Evolutionary conservation across 129 eudicot genomes (phyloP).

Genomic region (Flaveria sonorensis): DNA sequence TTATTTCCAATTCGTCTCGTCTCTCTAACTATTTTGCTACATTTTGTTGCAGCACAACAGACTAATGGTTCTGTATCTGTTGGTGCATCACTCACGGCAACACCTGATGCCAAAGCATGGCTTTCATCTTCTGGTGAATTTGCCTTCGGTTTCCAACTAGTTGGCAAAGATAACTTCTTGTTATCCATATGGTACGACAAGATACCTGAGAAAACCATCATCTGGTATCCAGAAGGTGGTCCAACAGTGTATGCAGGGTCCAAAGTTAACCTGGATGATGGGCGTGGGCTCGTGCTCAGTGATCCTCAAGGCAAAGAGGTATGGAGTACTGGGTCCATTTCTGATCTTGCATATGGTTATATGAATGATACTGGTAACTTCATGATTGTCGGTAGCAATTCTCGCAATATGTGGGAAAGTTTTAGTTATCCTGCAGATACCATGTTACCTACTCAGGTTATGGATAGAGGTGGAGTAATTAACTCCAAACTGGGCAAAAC

Average conservation of each 20-base stretch:
- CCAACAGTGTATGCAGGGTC: conserved; percentile 37
- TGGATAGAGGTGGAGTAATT: conserved; percentile 20
- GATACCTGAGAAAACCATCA: conserved; percentile 46
- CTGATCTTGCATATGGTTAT: conserved; percentile 31
- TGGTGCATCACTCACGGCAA: conserved; percentile 44
- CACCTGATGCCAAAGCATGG: conserved; percentile 37
- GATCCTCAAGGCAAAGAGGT: conserved; percentile 40
- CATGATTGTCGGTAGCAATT: conserved; percentile 23
- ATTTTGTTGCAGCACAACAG: conserved; percentile 34
- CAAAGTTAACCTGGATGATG: conserved; percentile 28
- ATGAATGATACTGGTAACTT: conserved; percentile 57
- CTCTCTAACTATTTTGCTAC: neutral
- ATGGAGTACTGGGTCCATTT: conserved; percentile 20
- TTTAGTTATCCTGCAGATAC: conserved; percentile 54
- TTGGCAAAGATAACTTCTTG: conserved; percentile 28
- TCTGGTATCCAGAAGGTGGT: conserved; percentile 47
- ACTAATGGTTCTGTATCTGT: conserved; percentile 24
- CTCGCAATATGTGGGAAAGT: conserved; percentile 49
- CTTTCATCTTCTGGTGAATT: conserved; percentile 55
- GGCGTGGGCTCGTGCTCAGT: conserved; percentile 37
- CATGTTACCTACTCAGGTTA: conserved; percentile 46
- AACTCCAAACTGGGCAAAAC: conserved; percentile 25
- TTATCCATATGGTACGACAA: conserved; percentile 54
- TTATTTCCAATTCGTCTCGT: neutral
- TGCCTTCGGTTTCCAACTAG: conserved; percentile 53